Base-by-base conservation (phyloP, 2,329 filamentous ascomycete genomes). In the Coniella lustricola region DNA sequence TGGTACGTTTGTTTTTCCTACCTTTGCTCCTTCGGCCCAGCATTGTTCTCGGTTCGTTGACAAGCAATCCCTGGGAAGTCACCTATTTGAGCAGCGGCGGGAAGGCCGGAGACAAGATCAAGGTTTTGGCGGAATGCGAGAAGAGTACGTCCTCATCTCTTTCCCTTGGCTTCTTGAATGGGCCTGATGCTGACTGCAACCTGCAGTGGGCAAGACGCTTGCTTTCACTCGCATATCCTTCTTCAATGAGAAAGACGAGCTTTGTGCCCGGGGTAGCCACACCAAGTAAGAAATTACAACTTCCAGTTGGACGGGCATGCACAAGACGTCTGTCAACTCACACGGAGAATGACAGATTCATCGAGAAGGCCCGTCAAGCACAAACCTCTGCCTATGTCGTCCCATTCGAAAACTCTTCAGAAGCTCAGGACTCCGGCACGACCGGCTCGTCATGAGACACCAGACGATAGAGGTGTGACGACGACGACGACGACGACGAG, bases 201-300 rank as follows among this genome's bases (percentile, higher is more conserved):
- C 25, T 17, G 5, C 45, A 82, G 79, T 84, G 55, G 81, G 81
- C n/a, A 81, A 76, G 54, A 83, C 75, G 0, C 62, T 84, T 4
- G 81, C 81, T 5, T 84, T 73, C 55, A 84, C 81, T 0, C 75
- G 72, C 0, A 68, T 84, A 14, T 71, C 73, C 0, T 84, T 84
- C 54, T 73, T 64, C 45, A 82, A 84, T 53, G 64, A 64, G 44
- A 74, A 79, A 51, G 79, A 79, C 5, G 72, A 84, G 37, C 60
- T 84, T 3, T 75, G 78, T 10, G 81, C 81, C 0, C 66, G 81
- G 40, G 81, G 81, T 37, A 84, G 79, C 54, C 81, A 84, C 58
- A 84, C 81, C 13, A 84, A 84, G 81, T 82, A 57, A 60, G 72
- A 54, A 3, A 20, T 18, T n/a, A 3, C 13, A 7, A 9, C 25